Evolutionary conservation across 169 alveolate species (phyloP), one percentile per base, ranked within the genome.

Genomic region (Plasmodium vinckei): DNA sequence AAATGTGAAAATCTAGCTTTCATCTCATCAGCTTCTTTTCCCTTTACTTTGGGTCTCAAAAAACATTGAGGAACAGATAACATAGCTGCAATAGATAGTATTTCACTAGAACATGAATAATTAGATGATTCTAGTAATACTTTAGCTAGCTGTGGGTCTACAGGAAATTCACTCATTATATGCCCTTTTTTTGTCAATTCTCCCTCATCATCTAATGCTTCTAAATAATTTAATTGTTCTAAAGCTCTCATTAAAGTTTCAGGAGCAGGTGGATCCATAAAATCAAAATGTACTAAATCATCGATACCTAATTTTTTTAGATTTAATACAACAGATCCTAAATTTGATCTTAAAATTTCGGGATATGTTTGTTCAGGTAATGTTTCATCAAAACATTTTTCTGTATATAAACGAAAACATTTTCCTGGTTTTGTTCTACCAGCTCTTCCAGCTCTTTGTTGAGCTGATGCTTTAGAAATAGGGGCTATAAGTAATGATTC

Each of bases 201-300:
- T 10, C 99, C 99, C 70, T 98, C 99, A 88, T 98, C 99, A 94
- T 98, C 99, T 72, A 99, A 92, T 15, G 99, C 99, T 0, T 98
- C 99, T 77, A 99, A 92, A 90, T 96, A 98, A 94, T 97, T 97
- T 60, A 99, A 94, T 92, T 96, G 96, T 94, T 98, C 99, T 6
- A 98, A 92, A 0, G 99, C 99, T 75, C 99, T 92, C 99, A 97
- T 96, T 88, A 99, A 92, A 44, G 99, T 98, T 89, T 98, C 99
- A 21, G 99, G 99, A 17, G 99, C 99, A 10, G 99, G 99, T 0
- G 99, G 99, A 92, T 98, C 99, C 99, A 99, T 98, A 88, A 98
- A 99, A 89, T 98, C 99, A 91, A 98, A 99, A 94, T 99, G 99
- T 25, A 98, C 99, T 72, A 99, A 92, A 94, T 99, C 99, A 49